Percentiles rank a stretch among this genome's conserved stretches.
phyloP scores from a whole-genome alignment of 2,329 filamentous ascomycete genomes.

The Aureobasidium pullulans region DNA sequence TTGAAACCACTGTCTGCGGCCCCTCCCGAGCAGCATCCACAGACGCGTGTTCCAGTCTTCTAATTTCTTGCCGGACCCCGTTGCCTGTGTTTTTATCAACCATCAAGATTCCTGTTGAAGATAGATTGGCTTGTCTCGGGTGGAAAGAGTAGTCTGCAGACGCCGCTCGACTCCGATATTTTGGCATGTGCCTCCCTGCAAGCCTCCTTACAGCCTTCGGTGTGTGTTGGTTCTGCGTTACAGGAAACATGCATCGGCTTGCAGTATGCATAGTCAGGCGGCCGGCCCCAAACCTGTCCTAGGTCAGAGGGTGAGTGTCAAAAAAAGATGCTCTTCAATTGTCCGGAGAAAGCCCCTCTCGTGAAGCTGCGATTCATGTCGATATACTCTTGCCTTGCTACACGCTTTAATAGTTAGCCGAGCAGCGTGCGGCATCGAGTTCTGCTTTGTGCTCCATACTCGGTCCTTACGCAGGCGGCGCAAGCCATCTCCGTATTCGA shows the following conservation, averaged over 20 bases:
- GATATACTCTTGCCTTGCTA: not conserved
- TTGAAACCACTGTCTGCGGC: slow-evolving; percentile 4
- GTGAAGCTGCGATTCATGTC: not conserved
- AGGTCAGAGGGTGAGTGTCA: not conserved
- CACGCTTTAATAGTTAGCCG: not conserved
- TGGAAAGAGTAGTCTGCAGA: not conserved
- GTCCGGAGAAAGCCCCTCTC: not conserved
- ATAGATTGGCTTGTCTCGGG: slow-evolving; percentile 7
- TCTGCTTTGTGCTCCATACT: not conserved
- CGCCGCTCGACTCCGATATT: not conserved
- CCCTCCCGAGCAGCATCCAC: slow-evolving; percentile 1
- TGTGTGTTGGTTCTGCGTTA: not conserved
- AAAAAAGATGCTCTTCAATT: not conserved
- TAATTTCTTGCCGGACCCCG: not conserved
- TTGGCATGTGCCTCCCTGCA: not conserved
- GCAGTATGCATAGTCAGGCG: slow-evolving; percentile 8
- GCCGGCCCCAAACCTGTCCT: slow-evolving; percentile 1
- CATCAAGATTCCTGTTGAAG: slow-evolving; percentile 1
- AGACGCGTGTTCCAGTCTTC: not conserved
- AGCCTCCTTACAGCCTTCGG: slow-evolving; percentile 2
- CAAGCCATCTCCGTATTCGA: slow-evolving; percentile 1
- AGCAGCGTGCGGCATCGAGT: not conserved
- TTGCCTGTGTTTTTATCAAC: slow-evolving; percentile 8
- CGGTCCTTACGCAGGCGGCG: slow-evolving; percentile 1
- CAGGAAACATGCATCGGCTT: slow-evolving; percentile 1